Base-by-base conservation (phyloP, 164 flowering plant genomes). In the Magnolia officinalis region DNA sequence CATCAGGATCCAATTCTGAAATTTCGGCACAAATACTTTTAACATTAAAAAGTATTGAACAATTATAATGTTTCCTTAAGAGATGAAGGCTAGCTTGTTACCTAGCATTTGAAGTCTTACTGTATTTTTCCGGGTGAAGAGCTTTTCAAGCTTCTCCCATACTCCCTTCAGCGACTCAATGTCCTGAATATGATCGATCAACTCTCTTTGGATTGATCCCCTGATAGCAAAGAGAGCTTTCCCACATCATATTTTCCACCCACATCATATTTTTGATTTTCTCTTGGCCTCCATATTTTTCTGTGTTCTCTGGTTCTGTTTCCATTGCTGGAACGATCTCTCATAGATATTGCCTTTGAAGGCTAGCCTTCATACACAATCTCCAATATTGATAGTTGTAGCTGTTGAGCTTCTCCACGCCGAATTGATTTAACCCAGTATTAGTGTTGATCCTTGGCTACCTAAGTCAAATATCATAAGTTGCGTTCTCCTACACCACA, bases 91-190 rank as follows among this genome's bases (percentile, higher is more conserved):
- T 7, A 65, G 68, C 63, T 65, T 6, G 7, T 7, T 65, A 11
- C 7, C 68, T 7, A 65, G 68, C 29, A 65, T 65, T 65, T 65
- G 68, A 65, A 65, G 68, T 9, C 68, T 65, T 21, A 23, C 68
- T 19, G 68, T 65, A 65, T 65, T 65, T 9, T n/a, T 65, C 24
- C 21, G 29, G 20, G 20, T 3, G 63, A 59, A 14, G 7, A 59
- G 18, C 6, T 65, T n/a, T 23, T 65, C 68, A 23, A 65, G 21
- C 21, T 9, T 65, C 68, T n/a, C 68, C 13, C 26, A 8, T n/a
- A 65, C 29, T 65, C 29, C 29, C 29, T 19, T 0, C 21, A 9
- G 24, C 2, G 11, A 19, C 10, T 65, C 68, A 65, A 2, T n/a
- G 21, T 65, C 68, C 9, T 11, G 23, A 65, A 59, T 65, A 23